Evolutionary conservation across 2,329 filamentous ascomycete species (phyloP).

Genomic region (Colletotrichum shisoi): DNA sequence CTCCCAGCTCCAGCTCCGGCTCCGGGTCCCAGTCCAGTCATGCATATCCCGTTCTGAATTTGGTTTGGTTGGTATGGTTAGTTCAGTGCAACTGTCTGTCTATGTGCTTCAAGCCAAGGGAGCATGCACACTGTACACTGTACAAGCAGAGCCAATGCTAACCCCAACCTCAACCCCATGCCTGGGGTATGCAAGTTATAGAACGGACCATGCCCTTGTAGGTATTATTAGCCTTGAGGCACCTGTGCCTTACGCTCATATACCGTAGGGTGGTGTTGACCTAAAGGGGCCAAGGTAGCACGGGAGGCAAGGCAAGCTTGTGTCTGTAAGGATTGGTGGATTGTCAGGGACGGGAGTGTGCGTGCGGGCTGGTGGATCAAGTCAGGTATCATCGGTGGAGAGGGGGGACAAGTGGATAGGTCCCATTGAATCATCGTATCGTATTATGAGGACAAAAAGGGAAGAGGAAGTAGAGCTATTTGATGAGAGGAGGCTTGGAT

Average conservation of each 20-base stretch:
- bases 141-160: neutral
- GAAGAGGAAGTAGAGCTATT: conserved; percentile 3
- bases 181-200: conserved; percentile 13
- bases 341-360: conserved; percentile 33
- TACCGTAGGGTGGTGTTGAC: neutral
- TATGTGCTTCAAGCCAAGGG: conserved; percentile 10
- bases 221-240: conserved; percentile 10
- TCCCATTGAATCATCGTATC: conserved; percentile 30
- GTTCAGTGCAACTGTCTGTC: conserved; percentile 10
- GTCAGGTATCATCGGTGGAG: conserved; percentile 26
- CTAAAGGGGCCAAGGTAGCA: conserved; percentile 6
- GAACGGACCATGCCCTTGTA: conserved; percentile 21
- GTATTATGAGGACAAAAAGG: conserved; percentile 14
- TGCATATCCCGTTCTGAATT: neutral
- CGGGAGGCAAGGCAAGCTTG: conserved; percentile 10
- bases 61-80: conserved; percentile 1
- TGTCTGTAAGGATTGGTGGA: conserved; percentile 11
- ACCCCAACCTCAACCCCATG: conserved; percentile 13
- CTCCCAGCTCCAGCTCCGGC: conserved; percentile 2
- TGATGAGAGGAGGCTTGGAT: neutral
- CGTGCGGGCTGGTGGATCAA: conserved; percentile 29
- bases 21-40: conserved; percentile 8
- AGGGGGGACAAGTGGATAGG: conserved; percentile 29
- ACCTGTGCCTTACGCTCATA: conserved; percentile 1
- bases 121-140: conserved; percentile 25